Evolutionary conservation across 2,329 filamentous ascomycete genomes (phyloP).

Genomic region (Cladosporium sp.): DNA sequence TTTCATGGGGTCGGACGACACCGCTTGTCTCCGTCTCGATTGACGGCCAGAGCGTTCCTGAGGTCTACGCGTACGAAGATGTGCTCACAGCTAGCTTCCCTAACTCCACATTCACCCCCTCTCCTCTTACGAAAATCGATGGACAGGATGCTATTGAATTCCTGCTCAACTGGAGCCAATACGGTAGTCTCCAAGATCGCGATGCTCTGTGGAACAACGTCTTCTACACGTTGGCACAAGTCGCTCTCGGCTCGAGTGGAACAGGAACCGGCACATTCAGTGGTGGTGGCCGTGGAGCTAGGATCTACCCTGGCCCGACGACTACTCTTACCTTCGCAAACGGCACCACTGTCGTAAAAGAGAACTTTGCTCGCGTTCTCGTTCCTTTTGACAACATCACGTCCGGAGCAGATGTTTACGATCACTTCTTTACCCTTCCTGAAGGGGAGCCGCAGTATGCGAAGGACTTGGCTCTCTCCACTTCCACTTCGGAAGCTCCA

Average conservation of each 20-base stretch:
- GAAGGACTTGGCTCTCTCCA: slow-evolving; percentile 19
- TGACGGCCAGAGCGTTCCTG: slow-evolving; percentile 56
- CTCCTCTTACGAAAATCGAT: slow-evolving; percentile 53
- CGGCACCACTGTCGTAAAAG: slow-evolving; percentile 37
- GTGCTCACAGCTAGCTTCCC: slow-evolving; percentile 39
- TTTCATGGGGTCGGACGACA: slow-evolving; percentile 48
- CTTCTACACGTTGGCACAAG: slow-evolving; percentile 44
- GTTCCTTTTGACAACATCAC: slow-evolving; percentile 39
- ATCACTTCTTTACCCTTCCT: slow-evolving; percentile 28
- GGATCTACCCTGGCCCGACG: slow-evolving; percentile 39
- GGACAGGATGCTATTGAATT: slow-evolving; percentile 50
- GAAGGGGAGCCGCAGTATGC: slow-evolving; percentile 19
- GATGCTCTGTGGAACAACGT: slow-evolving; percentile 55
- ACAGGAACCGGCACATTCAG: slow-evolving; percentile 42
- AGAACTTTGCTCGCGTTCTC: slow-evolving; percentile 43
- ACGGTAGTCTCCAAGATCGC: slow-evolving; percentile 50
- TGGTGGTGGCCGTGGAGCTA: slow-evolving; percentile 41
- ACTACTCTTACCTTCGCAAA: slow-evolving; percentile 46
- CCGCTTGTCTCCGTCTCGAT: slow-evolving; percentile 57
- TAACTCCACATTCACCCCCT: slow-evolving; percentile 41
- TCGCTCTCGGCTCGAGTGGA: slow-evolving; percentile 38
- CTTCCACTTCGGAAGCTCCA: slow-evolving; percentile 13
- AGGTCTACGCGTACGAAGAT: slow-evolving; percentile 53
- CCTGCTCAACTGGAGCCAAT: slow-evolving; percentile 45
- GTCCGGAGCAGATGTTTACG: slow-evolving; percentile 40